These are phyloP conservation scores for Aspergillus sp. DNA, from an alignment of 2,329 filamentous ascomycete genomes.

Conservation along the genomic window DNA sequence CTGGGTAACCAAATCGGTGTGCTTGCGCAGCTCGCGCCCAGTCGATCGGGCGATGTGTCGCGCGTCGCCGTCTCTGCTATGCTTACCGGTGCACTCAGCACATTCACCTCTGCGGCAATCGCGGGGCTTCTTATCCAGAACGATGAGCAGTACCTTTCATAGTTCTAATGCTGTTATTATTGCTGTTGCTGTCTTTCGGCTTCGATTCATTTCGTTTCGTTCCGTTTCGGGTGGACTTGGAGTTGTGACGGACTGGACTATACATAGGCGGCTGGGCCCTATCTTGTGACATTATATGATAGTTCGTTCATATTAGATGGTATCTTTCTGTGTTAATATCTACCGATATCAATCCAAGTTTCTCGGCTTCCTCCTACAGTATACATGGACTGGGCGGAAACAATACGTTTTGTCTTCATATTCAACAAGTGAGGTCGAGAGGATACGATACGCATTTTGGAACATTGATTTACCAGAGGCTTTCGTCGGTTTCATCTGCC, in stretches of 20 bases:
- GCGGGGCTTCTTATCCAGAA: conserved; percentile 72
- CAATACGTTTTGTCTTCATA: neutral
- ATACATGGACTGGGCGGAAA: too few relatives aligned
- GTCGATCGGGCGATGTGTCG: conserved; percentile 72
- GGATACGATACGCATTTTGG: neutral
- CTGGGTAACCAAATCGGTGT: conserved; percentile 90
- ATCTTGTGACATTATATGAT: neutral
- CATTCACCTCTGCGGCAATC: conserved; percentile 74
- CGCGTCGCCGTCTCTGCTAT: conserved; percentile 74
- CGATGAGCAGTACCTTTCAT: conserved; percentile 30
- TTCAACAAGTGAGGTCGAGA: neutral
- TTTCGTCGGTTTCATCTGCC: too few relatives aligned
- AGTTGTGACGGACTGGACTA: neutral
- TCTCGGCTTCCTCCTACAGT: too few relatives aligned
- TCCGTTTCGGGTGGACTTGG: neutral
- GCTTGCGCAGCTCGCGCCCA: conserved; percentile 75
- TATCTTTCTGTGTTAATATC: neutral
- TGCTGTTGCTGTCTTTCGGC: too few relatives aligned
- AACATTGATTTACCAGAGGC: neutral
- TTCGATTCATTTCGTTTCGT: neutral
- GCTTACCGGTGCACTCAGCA: conserved; percentile 74
- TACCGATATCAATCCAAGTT: neutral
- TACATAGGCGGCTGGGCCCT: neutral
- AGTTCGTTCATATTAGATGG: neutral
- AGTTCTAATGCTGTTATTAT: too few relatives aligned